phyloP scores from a whole-genome alignment of 2,329 filamentous ascomycete genomes.

The Pyrenophora tritici-repentis region DNA sequence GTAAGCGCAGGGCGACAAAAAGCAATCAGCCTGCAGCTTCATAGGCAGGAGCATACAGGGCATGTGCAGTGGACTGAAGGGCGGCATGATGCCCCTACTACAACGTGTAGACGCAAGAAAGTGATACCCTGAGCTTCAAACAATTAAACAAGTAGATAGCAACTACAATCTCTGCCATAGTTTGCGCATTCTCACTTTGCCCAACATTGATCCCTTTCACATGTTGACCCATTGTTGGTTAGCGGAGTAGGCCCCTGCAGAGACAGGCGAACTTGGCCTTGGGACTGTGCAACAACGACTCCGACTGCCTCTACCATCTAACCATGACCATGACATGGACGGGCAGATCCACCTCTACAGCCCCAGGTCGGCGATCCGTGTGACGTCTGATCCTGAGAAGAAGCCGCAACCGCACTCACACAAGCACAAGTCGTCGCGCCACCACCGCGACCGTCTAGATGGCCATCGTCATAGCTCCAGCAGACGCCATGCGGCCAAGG shows the following conservation, averaged over 20 bases:
- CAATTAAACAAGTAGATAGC: constrained; percentile 4
- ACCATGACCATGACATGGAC: constrained; percentile 33
- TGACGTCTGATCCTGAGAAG: constrained; percentile 37
- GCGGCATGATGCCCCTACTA: neutral
- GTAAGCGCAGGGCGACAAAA: neutral
- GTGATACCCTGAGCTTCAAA: constrained; percentile 7
- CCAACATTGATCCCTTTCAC: constrained; percentile 1
- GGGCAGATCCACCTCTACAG: constrained; percentile 27
- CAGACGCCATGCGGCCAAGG: constrained; percentile 46
- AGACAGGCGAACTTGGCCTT: constrained; percentile 14
- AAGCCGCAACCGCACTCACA: constrained; percentile 32
- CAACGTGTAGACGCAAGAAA: constrained; percentile 2
- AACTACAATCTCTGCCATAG: neutral
- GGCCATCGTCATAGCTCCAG: constrained; percentile 38
- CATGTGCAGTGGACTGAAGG: neutral
- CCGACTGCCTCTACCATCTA: constrained; percentile 10
- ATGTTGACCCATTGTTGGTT: constrained; percentile 3
- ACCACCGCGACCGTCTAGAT: constrained; percentile 35
- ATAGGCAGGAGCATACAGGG: neutral
- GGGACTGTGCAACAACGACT: constrained; percentile 5
- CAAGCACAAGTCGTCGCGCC: constrained; percentile 36
- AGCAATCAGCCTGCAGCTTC: neutral
- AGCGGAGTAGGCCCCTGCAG: constrained; percentile 15
- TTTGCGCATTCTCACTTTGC: too few relatives aligned
- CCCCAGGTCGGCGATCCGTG: constrained; percentile 26